Percentiles rank a stretch among this genome's conserved stretches.
phyloP scores from a whole-genome alignment of 1,284 basidiomycete genomes.

The Sanghuangporus weigelae region DNA sequence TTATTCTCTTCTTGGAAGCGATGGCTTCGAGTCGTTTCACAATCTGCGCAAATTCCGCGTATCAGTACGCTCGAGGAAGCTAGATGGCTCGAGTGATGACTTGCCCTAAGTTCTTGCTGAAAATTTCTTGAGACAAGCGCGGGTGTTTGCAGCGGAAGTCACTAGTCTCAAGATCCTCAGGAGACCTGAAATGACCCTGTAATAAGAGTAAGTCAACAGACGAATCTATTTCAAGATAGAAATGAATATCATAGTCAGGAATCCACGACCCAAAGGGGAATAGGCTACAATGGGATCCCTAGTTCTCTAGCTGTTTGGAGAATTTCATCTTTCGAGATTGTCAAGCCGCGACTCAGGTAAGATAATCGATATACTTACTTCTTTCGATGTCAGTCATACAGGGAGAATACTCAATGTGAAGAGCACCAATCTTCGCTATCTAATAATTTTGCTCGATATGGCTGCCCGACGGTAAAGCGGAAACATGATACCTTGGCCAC shows the following conservation, averaged over 20 bases:
- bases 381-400: constrained; percentile 19
- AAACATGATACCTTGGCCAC: constrained; percentile 16
- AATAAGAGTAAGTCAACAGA: constrained; percentile 22
- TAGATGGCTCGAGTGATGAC: neutral
- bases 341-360: neutral
- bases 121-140: constrained; percentile 27
- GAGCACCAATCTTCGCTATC: constrained; percentile 28
- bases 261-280: constrained; percentile 20
- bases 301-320: constrained; percentile 19
- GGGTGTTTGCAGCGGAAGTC: constrained; percentile 24
- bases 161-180: constrained; percentile 32
- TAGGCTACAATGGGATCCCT: constrained; percentile 23
- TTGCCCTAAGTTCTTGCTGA: constrained; percentile 30
- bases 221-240: neutral
- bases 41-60: constrained; percentile 19
- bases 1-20: constrained; percentile 28
- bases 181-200: constrained; percentile 27
- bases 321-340: constrained; percentile 13
- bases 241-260: constrained; percentile 13
- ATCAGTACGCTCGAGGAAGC: neutral
- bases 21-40: constrained; percentile 29
- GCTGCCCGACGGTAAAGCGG: neutral
- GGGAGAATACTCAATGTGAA: constrained; percentile 28
- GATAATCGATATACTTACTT: constrained; percentile 1
- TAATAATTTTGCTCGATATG: neutral